Percentiles rank a stretch among this genome's conserved stretches.
These are phyloP conservation scores for Boletus patriciae DNA, from an alignment of 768 basidiomycete genomes.

Conservation along the genomic window DNA sequence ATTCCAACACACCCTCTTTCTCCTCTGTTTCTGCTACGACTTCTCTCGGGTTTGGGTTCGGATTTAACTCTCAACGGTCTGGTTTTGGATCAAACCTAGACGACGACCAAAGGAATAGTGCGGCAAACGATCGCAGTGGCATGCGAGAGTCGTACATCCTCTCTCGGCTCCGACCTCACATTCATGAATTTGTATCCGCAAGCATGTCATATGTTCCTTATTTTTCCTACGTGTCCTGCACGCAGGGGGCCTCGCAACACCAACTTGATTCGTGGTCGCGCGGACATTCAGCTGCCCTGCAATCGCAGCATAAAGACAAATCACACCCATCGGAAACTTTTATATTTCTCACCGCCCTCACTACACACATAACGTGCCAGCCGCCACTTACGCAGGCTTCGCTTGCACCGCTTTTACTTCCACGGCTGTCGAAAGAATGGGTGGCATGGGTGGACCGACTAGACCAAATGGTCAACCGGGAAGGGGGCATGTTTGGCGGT, in stretches of 20 bases:
- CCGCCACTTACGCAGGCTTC: slow-evolving; percentile 63
- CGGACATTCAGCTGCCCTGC: slow-evolving; percentile 45
- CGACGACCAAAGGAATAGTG: slow-evolving; percentile 26
- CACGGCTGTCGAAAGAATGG: slow-evolving; percentile 74
- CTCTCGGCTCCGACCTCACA: slow-evolving; percentile 71
- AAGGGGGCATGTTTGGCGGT: slow-evolving; percentile 77
- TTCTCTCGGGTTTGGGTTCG: slow-evolving; percentile 35
- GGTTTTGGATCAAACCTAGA: slow-evolving; percentile 35
- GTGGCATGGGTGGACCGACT: slow-evolving; percentile 71
- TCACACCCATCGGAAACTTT: slow-evolving; percentile 76
- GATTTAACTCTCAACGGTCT: slow-evolving; percentile 20
- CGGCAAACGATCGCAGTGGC: slow-evolving; percentile 40
- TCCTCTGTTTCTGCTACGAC: slow-evolving; percentile 33
- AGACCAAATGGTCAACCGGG: slow-evolving; percentile 65
- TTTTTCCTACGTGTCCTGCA: slow-evolving; percentile 59
- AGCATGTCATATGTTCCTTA: slow-evolving; percentile 84
- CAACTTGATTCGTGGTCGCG: slow-evolving; percentile 32
- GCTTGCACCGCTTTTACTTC: slow-evolving; percentile 56
- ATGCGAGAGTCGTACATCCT: slow-evolving; percentile 84
- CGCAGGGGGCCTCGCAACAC: slow-evolving; percentile 20
- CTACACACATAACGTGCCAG: slow-evolving; percentile 64
- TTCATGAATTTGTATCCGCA: slow-evolving; percentile 73
- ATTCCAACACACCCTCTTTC: slow-evolving; percentile 53
- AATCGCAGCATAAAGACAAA: slow-evolving; percentile 60
- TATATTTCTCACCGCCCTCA: slow-evolving; percentile 65